Evolutionary conservation across 176 grass and related monocot species (phyloP).

Genomic region (Echinochloa phyllopogon): DNA sequence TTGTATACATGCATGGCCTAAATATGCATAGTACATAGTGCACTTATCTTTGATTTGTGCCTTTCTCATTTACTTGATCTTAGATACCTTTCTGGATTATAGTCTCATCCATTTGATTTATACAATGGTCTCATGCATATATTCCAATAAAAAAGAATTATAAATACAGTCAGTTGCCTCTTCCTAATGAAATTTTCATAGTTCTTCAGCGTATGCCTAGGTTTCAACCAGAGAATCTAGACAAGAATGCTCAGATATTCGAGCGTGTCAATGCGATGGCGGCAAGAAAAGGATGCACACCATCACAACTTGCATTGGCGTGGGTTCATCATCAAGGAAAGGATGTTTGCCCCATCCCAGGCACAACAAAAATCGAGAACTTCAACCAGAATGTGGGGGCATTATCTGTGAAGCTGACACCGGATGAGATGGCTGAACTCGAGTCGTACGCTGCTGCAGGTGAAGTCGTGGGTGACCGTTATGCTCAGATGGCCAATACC

Average conservation of each 20-base stretch:
- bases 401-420: slow-evolving; percentile 42
- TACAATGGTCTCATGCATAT: not conserved
- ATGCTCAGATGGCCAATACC: not conserved
- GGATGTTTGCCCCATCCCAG: slow-evolving; percentile 70
- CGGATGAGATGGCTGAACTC: slow-evolving; percentile 59
- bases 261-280: slow-evolving; percentile 48
- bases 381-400: slow-evolving; percentile 64
- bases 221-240: slow-evolving; percentile 54
- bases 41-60: not conserved
- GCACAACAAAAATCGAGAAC: slow-evolving; percentile 62
- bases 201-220: slow-evolving; percentile 44
- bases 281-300: slow-evolving; percentile 61
- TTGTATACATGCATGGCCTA: not conserved
- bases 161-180: not conserved
- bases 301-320: slow-evolving; percentile 57
- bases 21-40: not conserved
- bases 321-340: slow-evolving; percentile 65
- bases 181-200: not conserved
- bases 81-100: not conserved
- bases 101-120: not conserved
- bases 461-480: slow-evolving; percentile 38
- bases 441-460: slow-evolving; percentile 38
- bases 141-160: not conserved
- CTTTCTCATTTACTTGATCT: not conserved
- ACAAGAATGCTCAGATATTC: slow-evolving; percentile 54